Conservation (phyloP, 1,284 basidiomycete species). For the Cryptococcus sp. region DNA sequence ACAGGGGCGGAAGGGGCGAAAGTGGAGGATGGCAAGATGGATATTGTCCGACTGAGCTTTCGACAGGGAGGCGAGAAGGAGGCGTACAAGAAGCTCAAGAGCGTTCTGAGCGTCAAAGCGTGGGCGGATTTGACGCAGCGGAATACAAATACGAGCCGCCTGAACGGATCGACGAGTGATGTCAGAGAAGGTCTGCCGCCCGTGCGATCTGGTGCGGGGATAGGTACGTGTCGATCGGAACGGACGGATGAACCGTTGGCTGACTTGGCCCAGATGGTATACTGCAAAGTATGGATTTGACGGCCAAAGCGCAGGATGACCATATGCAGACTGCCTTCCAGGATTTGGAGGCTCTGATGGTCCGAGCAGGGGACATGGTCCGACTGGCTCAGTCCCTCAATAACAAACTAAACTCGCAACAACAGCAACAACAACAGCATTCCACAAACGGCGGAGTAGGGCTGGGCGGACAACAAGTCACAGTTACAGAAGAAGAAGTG, state of each 20-base stretch:
- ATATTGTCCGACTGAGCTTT: constrained; percentile 70
- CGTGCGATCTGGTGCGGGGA: constrained; percentile 25
- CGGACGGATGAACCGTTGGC: not conserved
- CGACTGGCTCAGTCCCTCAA: constrained; percentile 84
- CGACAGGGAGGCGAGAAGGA: constrained; percentile 84
- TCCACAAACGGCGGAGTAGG: too few species aligned
- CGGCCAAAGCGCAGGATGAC: constrained; percentile 65
- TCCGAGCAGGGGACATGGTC: constrained; percentile 89
- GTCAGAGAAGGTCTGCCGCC: not conserved
- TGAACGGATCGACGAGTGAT: not conserved
- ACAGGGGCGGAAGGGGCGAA: not conserved
- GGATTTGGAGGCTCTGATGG: constrained; percentile 89
- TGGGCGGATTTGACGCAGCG: constrained; percentile 61
- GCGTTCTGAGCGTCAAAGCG: constrained; percentile 70
- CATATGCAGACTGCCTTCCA: constrained; percentile 77
- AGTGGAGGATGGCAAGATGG: constrained; percentile 52
- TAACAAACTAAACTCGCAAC: constrained; percentile 65
- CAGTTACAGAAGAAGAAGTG: constrained; percentile 66
- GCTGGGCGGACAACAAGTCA: not conserved
- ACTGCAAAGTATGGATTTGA: constrained; percentile 68
- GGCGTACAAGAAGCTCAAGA: constrained; percentile 78
- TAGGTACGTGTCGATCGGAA: constrained; percentile 26
- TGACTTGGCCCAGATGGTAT: constrained; percentile 66
- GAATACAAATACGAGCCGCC: constrained; percentile 7
- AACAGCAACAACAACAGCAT: not conserved